Evolutionary conservation across 768 basidiomycete genomes (phyloP).

Genomic region (Mycena belliarum): DNA sequence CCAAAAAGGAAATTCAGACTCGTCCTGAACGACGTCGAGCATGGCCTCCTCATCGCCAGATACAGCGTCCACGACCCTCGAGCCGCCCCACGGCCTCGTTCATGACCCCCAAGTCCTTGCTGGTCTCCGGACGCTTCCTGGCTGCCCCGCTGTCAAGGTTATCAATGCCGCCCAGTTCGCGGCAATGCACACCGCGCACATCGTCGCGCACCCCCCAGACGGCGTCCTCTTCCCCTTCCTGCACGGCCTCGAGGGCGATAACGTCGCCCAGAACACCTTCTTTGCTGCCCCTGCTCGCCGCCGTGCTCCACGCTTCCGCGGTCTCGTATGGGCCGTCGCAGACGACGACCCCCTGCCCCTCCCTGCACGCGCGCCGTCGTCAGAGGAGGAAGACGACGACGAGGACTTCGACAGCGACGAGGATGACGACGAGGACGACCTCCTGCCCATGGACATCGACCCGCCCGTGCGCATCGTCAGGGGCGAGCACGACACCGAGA

Average conservation of each 20-base stretch:
- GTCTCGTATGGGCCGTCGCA: slow-evolving; percentile 80
- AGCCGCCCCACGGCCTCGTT: neutral
- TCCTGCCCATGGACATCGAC: slow-evolving; percentile 21
- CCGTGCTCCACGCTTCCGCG: slow-evolving; percentile 53
- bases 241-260: slow-evolving; percentile 83
- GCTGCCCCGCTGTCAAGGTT: slow-evolving; percentile 19
- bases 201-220: slow-evolving; percentile 75
- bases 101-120: neutral
- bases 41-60: neutral
- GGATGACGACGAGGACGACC: slow-evolving; percentile 5
- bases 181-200: slow-evolving; percentile 60
- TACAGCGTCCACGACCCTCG: neutral
- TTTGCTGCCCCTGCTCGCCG: slow-evolving; percentile 48
- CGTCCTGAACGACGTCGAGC: neutral
- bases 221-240: slow-evolving; percentile 84
- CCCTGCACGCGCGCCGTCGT: too few relatives aligned
- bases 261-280: slow-evolving; percentile 78
- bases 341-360: slow-evolving; percentile 57
- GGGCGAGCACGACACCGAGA: neutral
- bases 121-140: neutral
- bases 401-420: slow-evolving; percentile 22
- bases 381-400: slow-evolving; percentile 25
- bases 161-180: slow-evolving; percentile 53
- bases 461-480: slow-evolving; percentile 9
- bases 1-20: too few relatives aligned